Evolutionary conservation across 768 basidiomycete genomes (phyloP).

Genomic region (Coprinellus aureogranulatus): DNA sequence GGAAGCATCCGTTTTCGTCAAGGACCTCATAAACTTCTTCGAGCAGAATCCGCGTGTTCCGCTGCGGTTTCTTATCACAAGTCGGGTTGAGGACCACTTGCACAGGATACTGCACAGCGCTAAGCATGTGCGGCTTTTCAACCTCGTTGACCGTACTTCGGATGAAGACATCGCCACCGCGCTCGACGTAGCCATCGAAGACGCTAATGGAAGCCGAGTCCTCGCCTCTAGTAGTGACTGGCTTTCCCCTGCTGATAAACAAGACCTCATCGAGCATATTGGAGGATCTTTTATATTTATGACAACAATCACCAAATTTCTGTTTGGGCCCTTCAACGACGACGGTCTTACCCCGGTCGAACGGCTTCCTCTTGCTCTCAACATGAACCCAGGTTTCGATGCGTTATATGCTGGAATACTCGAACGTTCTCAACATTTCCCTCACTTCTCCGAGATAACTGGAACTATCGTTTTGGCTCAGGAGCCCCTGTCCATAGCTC

Average conservation of each 20-base stretch:
- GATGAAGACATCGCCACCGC: background rate
- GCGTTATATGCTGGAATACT: background rate
- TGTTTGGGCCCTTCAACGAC: background rate
- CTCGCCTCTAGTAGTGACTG: background rate
- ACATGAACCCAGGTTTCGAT: background rate
- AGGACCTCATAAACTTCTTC: background rate
- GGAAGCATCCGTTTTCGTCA: background rate
- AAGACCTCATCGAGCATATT: background rate
- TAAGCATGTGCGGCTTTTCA: background rate
- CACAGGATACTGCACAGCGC: background rate
- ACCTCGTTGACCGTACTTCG: background rate
- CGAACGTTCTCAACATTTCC: background rate
- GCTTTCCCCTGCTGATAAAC: background rate
- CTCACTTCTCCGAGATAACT: background rate
- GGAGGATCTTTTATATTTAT: background rate
- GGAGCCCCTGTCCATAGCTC: background rate
- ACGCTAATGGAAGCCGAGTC: background rate
- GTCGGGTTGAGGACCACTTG: background rate
- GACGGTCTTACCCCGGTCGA: background rate
- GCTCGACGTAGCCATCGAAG: background rate
- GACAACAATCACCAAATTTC: background rate
- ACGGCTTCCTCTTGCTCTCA: background rate
- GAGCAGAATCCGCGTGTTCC: background rate
- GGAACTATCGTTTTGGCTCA: background rate
- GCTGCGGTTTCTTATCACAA: background rate